Evolutionary conservation across 306 rosid species (phyloP), one percentile per base, ranked within the genome.

Genomic region (Corylus heterophylla): DNA sequence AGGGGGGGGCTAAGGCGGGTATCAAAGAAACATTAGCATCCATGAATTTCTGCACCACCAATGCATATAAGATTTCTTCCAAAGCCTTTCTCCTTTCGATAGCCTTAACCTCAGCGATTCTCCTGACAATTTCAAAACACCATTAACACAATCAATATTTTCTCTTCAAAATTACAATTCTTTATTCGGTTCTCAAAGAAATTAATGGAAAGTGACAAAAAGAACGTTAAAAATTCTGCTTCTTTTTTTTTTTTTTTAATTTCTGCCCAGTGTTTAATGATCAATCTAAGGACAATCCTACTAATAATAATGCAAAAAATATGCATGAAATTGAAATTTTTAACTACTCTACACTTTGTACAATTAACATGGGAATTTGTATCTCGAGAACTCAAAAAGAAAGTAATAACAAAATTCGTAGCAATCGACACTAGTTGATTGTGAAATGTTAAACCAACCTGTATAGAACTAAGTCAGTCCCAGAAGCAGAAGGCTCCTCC

Each of bases 21-120:
- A 86, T 69, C 81, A 94, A 68, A 79, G 96, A 88, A 79, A 94
- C 48, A 73, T 89, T 62, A 5, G 96, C 97, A 78, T 94, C 98
- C 94, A 94, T 86, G 82, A 94, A 94, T 76, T 89, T 94, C 85
- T 92, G 94, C 76, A 94, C 96, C 58, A 94, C 94, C 86, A 94
- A 54, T 9, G 98, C 86, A 69, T 92, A 94, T 75, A 94, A 76
- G 73, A 94, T 94, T 82, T 92, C 98, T 82, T 92, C 97, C 74
- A 94, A 76, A 66, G 92, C 92, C 67, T 87, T 86, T 71, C 74
- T 88, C 87, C 98, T 88, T 83, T 94, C 98, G 74, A 83, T 89
- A 42, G 81, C 91, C 87, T 90, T 94, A 75, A 94, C 90, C 93
- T 94, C 96, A 1, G 98, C 98, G 16, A 94, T 94, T 86, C 98